Percentiles rank a stretch among this genome's conserved stretches.
These are phyloP conservation scores for Ceratocystiopsis sp. DNA, from an alignment of 2,329 filamentous ascomycete genomes.

Conservation along the genomic window DNA sequence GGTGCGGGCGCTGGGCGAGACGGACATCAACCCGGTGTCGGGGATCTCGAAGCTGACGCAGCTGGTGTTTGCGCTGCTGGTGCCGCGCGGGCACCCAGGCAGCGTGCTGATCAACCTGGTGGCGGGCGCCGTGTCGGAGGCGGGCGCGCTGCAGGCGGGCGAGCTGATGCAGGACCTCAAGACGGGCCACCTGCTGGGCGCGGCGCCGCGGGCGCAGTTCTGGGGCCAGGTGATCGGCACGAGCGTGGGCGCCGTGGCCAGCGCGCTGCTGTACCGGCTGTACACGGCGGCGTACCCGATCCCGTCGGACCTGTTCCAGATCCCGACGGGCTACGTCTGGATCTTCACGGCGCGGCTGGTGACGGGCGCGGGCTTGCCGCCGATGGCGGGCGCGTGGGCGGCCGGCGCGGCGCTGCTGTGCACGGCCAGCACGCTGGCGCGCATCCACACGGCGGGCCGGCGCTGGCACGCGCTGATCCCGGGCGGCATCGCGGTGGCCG, in stretches of 20 bases:
- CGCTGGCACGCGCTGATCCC: constrained; percentile 64
- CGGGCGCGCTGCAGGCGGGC: constrained; percentile 75
- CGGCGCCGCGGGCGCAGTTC: constrained; percentile 87
- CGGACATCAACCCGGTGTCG: constrained; percentile 88
- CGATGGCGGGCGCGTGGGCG: constrained; percentile 69
- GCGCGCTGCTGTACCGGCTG: constrained; percentile 71
- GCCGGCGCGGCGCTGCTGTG: constrained; percentile 60
- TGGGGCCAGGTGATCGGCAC: constrained; percentile 91
- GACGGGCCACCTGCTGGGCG: constrained; percentile 82
- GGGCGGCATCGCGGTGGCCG: constrained; percentile 87
- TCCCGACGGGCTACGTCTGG: constrained; percentile 93
- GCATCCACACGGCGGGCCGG: constrained; percentile 39
- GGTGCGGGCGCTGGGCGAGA: constrained; percentile 55
- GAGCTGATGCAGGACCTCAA: constrained; percentile 97
- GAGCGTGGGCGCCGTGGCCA: constrained; percentile 69
- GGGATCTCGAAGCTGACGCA: constrained; percentile 95
- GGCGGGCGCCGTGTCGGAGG: constrained; percentile 56
- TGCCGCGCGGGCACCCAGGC: constrained; percentile 62
- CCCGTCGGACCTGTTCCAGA: constrained; percentile 78
- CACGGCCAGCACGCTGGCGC: constrained; percentile 48
- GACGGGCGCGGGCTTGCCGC: constrained; percentile 73
- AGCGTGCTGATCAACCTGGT: constrained; percentile 92
- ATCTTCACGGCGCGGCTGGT: constrained; percentile 90
- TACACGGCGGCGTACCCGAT: constrained; percentile 82
- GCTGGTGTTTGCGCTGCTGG: constrained; percentile 81